phyloP scores from a whole-genome alignment of 2,329 filamentous ascomycete species.

The Aspergillus sp. region DNA sequence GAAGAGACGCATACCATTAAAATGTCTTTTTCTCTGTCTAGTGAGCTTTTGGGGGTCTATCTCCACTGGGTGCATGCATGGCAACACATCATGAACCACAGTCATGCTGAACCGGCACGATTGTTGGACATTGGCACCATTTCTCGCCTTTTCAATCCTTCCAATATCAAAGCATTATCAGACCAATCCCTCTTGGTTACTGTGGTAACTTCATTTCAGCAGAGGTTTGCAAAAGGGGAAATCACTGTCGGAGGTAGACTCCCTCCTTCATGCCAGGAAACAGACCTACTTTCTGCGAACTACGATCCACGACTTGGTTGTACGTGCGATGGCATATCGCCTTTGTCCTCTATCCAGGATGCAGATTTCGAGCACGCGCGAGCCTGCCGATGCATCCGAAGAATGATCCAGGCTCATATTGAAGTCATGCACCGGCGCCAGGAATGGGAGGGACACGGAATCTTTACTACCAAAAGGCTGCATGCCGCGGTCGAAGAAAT shows the following conservation, averaged over 20 bases:
- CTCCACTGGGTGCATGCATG: too few species aligned
- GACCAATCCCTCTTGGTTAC: not conserved
- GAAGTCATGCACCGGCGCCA: not conserved
- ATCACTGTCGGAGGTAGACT: constrained; percentile 10
- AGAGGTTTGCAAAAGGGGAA: not conserved
- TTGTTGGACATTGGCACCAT: not conserved
- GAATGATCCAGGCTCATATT: constrained; percentile 7
- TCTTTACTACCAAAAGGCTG: constrained; percentile 17
- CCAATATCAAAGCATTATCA: not conserved
- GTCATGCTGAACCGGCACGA: too few species aligned
- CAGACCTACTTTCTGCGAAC: constrained; percentile 12
- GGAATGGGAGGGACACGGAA: constrained; percentile 15
- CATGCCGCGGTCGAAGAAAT: constrained; percentile 13
- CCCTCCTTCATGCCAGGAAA: constrained; percentile 17
- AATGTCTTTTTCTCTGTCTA: too few species aligned
- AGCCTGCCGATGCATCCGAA: not conserved
- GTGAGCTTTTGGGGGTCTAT: too few species aligned
- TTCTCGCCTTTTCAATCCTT: not conserved
- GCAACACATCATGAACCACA: too few species aligned
- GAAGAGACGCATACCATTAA: too few species aligned
- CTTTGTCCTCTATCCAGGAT: not conserved
- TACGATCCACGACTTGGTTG: constrained; percentile 19
- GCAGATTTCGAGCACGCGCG: not conserved
- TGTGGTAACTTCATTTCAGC: not conserved
- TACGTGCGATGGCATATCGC: constrained; percentile 8